Evolutionary conservation across 2,329 filamentous ascomycete species (phyloP), one percentile per base, ranked within the genome.

Genomic region (Didymosphaeria variabile): DNA sequence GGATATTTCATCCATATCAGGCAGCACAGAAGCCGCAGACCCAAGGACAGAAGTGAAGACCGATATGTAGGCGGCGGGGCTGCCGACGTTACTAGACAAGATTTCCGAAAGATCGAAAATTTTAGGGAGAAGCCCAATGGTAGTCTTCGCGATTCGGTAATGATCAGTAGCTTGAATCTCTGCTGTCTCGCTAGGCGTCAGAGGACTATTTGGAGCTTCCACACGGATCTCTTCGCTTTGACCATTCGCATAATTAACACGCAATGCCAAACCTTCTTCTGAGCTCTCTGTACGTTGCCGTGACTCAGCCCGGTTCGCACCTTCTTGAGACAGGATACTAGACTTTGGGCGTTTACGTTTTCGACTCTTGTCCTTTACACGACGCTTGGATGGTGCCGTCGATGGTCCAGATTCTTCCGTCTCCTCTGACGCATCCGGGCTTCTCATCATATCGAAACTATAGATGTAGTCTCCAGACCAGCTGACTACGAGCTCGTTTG

Each of bases 391-490:
- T 12, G 63, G 57, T 10, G 64, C 63, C 8, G 58, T 60, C 10
- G 68, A 49, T 12, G 69, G 62, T 9, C 68, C 67, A 15, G 65
- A 57, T 17, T 59, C 57, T 15, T 63, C 62, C 36, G 73, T 67
- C 17, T 72, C 67, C 23, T 87, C 84, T 59, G 78, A 76, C 8
- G 83, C 84, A 77, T 88, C 86, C 1, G 86, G 83, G 66, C 83
- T 86, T 51, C 83, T 82, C 46, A 88, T 77, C 17, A 91, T 81
- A 69, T 91, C 87, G 69, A 91, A 91, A 67, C 85, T 86, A 76
- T 89, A 88, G 54, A 90, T 88, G 63, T 87, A 83, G 63, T 90
- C 87, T 23, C 86, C 87, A 21, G 87, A 90, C 88, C 88, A 91
- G 67, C 88, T 90, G 23, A 87, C 88, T 15, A 91, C 77, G 69